Evolutionary conservation across 2,329 filamentous ascomycete genomes (phyloP), one percentile per base, ranked within the genome.

Genomic region (Stemphylium beticola): DNA sequence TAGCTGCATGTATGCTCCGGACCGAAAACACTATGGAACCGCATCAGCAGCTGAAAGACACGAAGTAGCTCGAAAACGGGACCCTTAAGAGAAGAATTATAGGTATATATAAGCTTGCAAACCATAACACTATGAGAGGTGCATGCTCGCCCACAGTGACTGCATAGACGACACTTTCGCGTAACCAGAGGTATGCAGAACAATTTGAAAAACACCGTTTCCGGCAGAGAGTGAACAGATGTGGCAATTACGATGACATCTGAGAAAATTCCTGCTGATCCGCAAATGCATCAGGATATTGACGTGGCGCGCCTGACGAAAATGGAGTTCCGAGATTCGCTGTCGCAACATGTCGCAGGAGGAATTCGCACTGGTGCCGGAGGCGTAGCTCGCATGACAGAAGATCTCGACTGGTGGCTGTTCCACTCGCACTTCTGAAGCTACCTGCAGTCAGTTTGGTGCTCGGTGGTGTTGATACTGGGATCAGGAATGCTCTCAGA

Each of bases 81-180:
- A 37, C 17, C 32, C 49, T 49, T 58, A 50, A 42, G n/a, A 47
- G 26, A 50, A 14, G 40, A 43, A 20, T 17, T 55, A 57, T 55
- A 58, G 57, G 59, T 53, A 37, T 70, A 68, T 62, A 61, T 62
- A 60, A 62, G 42, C 40, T 42, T 42, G 50, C 48, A 49, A 45
- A 43, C 49, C 55, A 64, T 67, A 67, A 42, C 44, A 65, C 49
- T 49, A 66, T 65, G 34, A 34, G 34, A 38, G 43, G 38, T 47
- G 57, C 55, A 46, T 50, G 37, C 53, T 58, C 49, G 56, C 48
- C 49, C 45, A 45, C 43, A 58, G 39, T 39, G 39, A 57, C 54
- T 56, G 52, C 43, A 53, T 53, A 49, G 53, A 57, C 41, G 46
- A 58, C 29, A 31, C 18, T 29, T 22, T 48, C 44, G 34, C 45